Evolutionary conservation across 164 flowering plant species (phyloP).

Genomic region (Cinnamomum micranthum): DNA sequence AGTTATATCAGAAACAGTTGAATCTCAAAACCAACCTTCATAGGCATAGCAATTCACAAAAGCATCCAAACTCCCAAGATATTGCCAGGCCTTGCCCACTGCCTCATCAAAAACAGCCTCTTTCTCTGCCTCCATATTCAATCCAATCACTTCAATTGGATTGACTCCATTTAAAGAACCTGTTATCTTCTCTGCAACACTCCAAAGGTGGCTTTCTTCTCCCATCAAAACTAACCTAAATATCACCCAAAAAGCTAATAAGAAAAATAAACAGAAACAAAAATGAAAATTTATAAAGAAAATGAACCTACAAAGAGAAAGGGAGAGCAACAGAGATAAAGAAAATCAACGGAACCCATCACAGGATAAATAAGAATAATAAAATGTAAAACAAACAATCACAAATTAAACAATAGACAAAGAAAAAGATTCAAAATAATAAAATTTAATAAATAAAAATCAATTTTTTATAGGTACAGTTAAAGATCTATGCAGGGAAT

Average conservation of each 20-base stretch:
- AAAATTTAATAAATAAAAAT: no score
- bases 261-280: neutral
- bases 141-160: constrained; percentile 57
- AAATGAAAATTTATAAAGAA: neutral
- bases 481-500: no score
- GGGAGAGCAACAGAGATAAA: neutral
- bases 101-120: constrained; percentile 56
- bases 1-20: neutral
- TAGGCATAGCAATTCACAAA: constrained; percentile 62
- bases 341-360: neutral
- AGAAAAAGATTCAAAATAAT: neutral
- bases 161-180: constrained; percentile 28
- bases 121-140: constrained; percentile 68
- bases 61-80: constrained; percentile 68
- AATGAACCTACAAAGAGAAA: neutral
- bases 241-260: neutral
- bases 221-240: constrained; percentile 85
- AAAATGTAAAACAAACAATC: neutral
- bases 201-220: constrained; percentile 39
- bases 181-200: constrained; percentile 34
- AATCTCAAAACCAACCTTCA: constrained; percentile 49
- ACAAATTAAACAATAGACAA: neutral
- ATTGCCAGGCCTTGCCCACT: constrained; percentile 48
- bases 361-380: neutral
- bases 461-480: neutral